A percentile compares a stretch with the other conserved stretches of the same genome.
These are phyloP conservation scores for Suhomyces coccinellae DNA, from an alignment of 1,139 yeast species.

Conservation along the genomic window DNA sequence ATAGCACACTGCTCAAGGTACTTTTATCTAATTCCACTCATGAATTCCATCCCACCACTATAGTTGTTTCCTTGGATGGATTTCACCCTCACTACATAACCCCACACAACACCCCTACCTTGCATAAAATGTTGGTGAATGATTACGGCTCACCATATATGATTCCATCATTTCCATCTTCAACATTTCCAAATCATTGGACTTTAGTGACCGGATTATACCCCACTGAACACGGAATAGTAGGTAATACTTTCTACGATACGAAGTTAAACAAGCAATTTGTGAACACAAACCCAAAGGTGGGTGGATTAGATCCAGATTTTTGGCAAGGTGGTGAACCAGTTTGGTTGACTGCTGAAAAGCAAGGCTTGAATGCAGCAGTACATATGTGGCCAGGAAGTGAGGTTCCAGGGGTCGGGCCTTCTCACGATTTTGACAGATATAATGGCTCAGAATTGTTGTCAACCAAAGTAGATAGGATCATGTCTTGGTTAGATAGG, in stretches of 20 bases:
- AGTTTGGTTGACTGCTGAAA: conserved; percentile 73
- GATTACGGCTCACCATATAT: conserved; percentile 78
- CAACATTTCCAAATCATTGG: conserved; percentile 93
- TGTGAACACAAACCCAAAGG: conserved; percentile 58
- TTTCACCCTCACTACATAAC: conserved; percentile 90
- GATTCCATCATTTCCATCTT: conserved; percentile 85
- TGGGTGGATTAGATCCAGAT: conserved; percentile 56
- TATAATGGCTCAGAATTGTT: conserved; percentile 67
- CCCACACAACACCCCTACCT: conserved; percentile 62
- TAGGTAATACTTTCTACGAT: conserved; percentile 81
- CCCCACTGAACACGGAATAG: conserved; percentile 85
- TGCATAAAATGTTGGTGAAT: conserved; percentile 55
- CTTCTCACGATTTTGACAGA: conserved; percentile 52
- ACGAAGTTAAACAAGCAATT: conserved; percentile 57
- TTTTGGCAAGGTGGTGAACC: conserved; percentile 92
- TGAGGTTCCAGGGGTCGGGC: conserved; percentile 59
- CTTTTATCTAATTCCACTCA: conserved; percentile 67
- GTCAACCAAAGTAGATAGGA: conserved; percentile 53
- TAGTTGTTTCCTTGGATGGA: conserved; percentile 79
- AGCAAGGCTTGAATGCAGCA: conserved; percentile 66
- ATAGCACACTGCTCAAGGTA: conserved; percentile 8
- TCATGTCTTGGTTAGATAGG: conserved; percentile 67
- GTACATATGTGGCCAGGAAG: conserved; percentile 99
- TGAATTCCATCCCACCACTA: conserved; percentile 71
- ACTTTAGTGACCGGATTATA: conserved; percentile 81